A percentile compares a stretch with the other conserved stretches of the same genome.
Evolutionary conservation across 2,329 filamentous ascomycete genomes (phyloP).

Genomic region (Alternaria gaisen): DNA sequence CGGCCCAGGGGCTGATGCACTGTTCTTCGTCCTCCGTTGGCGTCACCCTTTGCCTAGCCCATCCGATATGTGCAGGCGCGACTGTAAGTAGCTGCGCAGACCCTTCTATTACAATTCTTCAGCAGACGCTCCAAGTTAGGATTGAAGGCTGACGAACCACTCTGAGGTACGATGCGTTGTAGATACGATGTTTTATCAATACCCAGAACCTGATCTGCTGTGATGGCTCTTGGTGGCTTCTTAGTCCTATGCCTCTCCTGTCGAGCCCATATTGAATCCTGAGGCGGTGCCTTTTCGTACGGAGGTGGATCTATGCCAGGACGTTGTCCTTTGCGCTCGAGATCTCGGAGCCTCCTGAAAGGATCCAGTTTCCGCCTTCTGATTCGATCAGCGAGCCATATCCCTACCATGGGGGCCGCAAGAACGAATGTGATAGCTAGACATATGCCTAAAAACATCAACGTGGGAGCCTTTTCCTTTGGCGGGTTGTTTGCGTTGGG

Average conservation of each 20-base stretch:
- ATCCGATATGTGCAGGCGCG: constrained; percentile 1
- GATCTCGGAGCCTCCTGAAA: constrained; percentile 3
- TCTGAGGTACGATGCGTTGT: constrained; percentile 1
- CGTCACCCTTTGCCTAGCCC: constrained; percentile 2
- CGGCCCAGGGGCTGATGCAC: constrained; percentile 18
- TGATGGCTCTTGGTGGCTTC: constrained; percentile 8
- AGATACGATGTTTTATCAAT: constrained; percentile 18
- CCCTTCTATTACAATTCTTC: constrained; percentile 1
- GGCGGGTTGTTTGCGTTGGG: not conserved
- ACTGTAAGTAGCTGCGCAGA: constrained; percentile 13
- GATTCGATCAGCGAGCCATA: constrained; percentile 8
- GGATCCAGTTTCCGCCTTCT: constrained; percentile 7
- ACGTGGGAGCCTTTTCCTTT: not conserved
- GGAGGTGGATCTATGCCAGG: not conserved
- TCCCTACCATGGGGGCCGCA: constrained; percentile 9
- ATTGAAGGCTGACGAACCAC: not conserved
- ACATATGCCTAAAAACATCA: constrained; percentile 11
- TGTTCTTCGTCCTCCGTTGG: not conserved
- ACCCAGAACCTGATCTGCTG: constrained; percentile 16
- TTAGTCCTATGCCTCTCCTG: constrained; percentile 6
- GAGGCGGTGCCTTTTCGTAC: not conserved
- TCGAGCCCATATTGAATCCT: constrained; percentile 9
- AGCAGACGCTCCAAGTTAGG: constrained; percentile 2
- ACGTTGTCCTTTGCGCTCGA: not conserved
- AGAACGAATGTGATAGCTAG: not conserved